Percentiles rank a stretch among this genome's conserved stretches.
Evolutionary conservation across 176 grass and related monocot genomes (phyloP).

Genomic region (Carex myosuroides): DNA sequence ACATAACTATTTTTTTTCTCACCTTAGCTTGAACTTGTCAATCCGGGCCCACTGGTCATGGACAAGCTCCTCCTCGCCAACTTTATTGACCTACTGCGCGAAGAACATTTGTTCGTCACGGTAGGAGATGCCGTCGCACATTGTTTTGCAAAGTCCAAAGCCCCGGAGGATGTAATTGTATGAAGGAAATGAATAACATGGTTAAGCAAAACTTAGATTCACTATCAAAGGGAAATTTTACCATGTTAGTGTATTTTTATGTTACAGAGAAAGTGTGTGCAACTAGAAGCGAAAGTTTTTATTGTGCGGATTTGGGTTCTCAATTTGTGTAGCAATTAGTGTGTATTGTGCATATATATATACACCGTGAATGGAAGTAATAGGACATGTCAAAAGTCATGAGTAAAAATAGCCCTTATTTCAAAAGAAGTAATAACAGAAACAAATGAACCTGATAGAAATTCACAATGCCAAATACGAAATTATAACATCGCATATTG

Average conservation of each 20-base stretch:
- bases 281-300: not conserved
- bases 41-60: slow-evolving; percentile 50
- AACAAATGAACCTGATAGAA: too few relatives aligned
- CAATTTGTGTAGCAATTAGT: not conserved
- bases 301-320: not conserved
- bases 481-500: too few relatives aligned
- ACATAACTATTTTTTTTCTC: not conserved
- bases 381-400: too few relatives aligned
- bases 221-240: not conserved
- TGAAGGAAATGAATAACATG: slow-evolving; percentile 25
- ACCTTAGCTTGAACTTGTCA: slow-evolving; percentile 54
- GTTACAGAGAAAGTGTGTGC: not conserved
- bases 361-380: too few relatives aligned
- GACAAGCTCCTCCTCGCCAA: slow-evolving; percentile 46
- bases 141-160: slow-evolving; percentile 33
- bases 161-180: slow-evolving; percentile 31
- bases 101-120: slow-evolving; percentile 55
- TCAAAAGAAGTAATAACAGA: too few relatives aligned
- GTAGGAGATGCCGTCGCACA: slow-evolving; percentile 48
- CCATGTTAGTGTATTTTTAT: not conserved
- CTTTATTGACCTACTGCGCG: slow-evolving; percentile 43
- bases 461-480: not conserved
- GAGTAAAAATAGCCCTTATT: too few relatives aligned
- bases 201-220: not conserved
- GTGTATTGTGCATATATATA: too few relatives aligned